Evolutionary conservation across 768 basidiomycete species (phyloP), one percentile per base, ranked within the genome.

Genomic region (Artomyces pyxidatus): DNA sequence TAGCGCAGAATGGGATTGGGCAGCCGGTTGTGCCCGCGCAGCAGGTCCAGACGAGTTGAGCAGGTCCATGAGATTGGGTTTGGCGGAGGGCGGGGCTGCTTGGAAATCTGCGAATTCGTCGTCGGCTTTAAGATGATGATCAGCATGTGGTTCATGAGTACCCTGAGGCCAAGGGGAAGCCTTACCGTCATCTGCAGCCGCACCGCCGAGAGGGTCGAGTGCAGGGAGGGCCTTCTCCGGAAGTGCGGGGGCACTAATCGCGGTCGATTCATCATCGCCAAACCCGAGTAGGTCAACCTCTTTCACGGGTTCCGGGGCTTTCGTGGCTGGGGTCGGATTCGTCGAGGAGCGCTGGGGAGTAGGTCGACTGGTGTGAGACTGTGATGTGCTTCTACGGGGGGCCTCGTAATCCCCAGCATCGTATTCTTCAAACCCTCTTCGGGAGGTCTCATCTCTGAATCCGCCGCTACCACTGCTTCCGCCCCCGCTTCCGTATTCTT

Each of bases 371-470:
- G 66, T 69, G 27, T 58, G 58, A 19, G 67, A 59, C 39, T 72
- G 10, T 19, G 70, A 71, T 39, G 68, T 70, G 52, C 65, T 71
- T 45, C 65, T 73, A 53, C 61, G 68, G 53, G 58, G 65, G 35
- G 61, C 65, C n/a, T 95, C 92, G 52, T 97, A 94, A 50, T 91
- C 91, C 2, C 95, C 95, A 11, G 95, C 96, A 56, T 95, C 88
- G 65, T 99, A 99, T 63, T 97, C 94, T 59, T 98, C 94, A 56
- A 81, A 97, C 22, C 78, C 76, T 48, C 72, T 70, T 14, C 79
- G 68, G 35, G 78, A 65, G 7, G 65, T 64, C 27, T 66, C 71
- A 52, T 90, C 87, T 44, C 77, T 71, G 67, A 85, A 88, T 1
- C 74, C 75, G 38, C 73, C 69, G 47, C 74, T 71, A 35, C 78